These are phyloP conservation scores for Eucalyptus tenuipes DNA, from an alignment of 345 rosid species.

Conservation along the genomic window DNA sequence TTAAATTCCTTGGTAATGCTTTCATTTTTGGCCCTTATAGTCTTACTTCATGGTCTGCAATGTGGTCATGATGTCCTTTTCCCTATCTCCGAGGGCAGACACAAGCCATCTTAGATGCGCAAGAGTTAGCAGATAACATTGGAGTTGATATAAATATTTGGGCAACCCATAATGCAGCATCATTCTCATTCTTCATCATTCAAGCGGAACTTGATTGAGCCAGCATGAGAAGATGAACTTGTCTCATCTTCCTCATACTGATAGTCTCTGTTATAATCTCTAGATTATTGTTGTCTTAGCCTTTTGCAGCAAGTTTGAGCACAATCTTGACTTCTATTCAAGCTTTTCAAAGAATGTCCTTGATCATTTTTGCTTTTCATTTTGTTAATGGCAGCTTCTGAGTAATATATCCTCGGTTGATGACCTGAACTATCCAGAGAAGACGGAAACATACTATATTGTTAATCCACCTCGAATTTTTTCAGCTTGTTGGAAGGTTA, in stretches of 20 bases:
- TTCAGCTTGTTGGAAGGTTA: conserved; percentile 92
- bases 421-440: conserved; percentile 96
- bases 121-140: not conserved
- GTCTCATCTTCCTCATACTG: not conserved
- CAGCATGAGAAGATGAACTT: not conserved
- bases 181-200: not conserved
- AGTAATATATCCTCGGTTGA: conserved; percentile 71
- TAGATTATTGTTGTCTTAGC: not conserved
- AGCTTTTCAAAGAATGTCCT: not conserved
- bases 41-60: not conserved
- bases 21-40: not conserved
- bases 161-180: not conserved
- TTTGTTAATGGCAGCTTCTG: conserved; percentile 48
- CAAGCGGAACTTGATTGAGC: not conserved
- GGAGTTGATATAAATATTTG: not conserved
- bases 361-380: not conserved
- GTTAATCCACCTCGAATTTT: conserved; percentile 89
- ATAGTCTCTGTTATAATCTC: not conserved
- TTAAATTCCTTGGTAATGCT: not conserved
- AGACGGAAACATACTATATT: conserved; percentile 73
- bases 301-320: not conserved
- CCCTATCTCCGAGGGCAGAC: not conserved
- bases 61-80: not conserved
- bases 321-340: not conserved
- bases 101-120: not conserved